Evolutionary conservation across 345 rosid genomes (phyloP), one percentile per base, ranked within the genome.

Genomic region (Acer campestre): DNA sequence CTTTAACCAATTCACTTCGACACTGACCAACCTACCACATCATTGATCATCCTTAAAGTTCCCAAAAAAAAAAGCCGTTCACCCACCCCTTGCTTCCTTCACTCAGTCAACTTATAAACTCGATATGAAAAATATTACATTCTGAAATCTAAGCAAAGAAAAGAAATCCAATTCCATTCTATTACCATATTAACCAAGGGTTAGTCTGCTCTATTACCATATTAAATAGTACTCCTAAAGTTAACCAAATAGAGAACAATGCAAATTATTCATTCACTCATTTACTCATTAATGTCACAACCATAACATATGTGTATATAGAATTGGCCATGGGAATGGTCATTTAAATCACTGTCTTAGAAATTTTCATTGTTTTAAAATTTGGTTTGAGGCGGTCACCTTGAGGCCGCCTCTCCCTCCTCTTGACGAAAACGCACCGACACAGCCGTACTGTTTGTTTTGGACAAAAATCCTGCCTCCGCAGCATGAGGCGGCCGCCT

Each of bases 41-140:
- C 68, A 35, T 35, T 35, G 38, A 35, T 35, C 38, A 12, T 64
- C 35, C 12, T 13, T 64, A 27, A 64, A 7, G n/a, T 25, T 64
- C 7, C 17, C 40, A 13, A 64, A 35, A 29, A 29, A 29, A 35
- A 13, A 13, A 27, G 40, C 35, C 23, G 11, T 64, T 64, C 18
- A 27, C 3, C n/a, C n/a, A n/a, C n/a, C n/a, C n/a, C 40, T 31
- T 8, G 14, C 20, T 10, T 44, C 22, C 27, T 71, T 64, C 68
- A 64, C 18, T 64, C 42, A 42, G 46, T 29, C 68, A 27, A 64
- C n/a, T 10, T 27, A 64, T 12, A 29, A 49, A 22, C 16, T 69
- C 35, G 5, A 48, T 49, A 69, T 69, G n/a, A 69, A 69, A 31
- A 22, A 25, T 53, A 27, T 71, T 53, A 49, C 23, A 64, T 64